Evolutionary conservation across 306 rosid species (phyloP).

Genomic region (Corylus americana): DNA sequence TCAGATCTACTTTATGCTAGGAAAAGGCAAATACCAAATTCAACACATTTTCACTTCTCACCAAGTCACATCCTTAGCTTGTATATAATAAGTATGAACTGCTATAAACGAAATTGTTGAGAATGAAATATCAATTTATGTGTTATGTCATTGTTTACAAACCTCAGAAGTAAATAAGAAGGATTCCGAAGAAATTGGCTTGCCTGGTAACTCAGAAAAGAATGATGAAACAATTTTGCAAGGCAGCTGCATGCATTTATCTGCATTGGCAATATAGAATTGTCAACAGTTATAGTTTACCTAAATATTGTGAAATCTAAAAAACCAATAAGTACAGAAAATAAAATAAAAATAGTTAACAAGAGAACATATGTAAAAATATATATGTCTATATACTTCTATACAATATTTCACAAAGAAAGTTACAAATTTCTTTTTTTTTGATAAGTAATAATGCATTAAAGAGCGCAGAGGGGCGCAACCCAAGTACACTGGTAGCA

Average conservation of each 20-base stretch:
- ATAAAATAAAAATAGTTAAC: background rate
- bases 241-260: constrained; percentile 38
- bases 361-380: background rate
- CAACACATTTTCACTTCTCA: background rate
- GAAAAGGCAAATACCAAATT: background rate
- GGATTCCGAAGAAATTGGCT: constrained; percentile 36
- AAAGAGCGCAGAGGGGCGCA: too few species aligned
- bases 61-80: background rate
- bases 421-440: background rate
- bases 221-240: constrained; percentile 44
- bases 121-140: constrained; percentile 1
- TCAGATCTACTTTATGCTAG: background rate
- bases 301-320: background rate
- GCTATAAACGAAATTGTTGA: background rate
- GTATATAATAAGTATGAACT: background rate
- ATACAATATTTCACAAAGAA: background rate
- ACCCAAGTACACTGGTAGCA: too few species aligned
- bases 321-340: background rate
- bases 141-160: constrained; percentile 7
- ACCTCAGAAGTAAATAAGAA: constrained; percentile 52
- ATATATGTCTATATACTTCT: background rate
- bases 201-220: constrained; percentile 33
- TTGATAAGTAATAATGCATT: too few species aligned
- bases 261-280: constrained; percentile 32
- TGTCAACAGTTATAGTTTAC: constrained; percentile 1